Conservation (phyloP, 768 basidiomycete species). For the Rhizopogon vinicolor region DNA sequence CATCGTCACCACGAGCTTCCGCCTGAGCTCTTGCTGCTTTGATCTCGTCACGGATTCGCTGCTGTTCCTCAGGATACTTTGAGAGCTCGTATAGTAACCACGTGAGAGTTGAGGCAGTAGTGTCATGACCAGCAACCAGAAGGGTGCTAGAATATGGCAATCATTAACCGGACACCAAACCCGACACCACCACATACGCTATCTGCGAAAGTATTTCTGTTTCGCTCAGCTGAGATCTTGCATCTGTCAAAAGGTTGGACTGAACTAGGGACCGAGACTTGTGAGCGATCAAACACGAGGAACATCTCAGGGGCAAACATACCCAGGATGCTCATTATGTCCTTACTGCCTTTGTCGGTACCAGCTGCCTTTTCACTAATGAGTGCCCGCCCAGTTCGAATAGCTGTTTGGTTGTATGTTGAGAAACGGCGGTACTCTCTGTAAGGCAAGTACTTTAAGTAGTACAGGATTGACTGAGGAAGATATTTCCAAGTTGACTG, state of each 20-base stretch:
- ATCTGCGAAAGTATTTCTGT: conserved; percentile 29
- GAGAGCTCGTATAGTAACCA: conserved; percentile 13
- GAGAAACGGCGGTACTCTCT: conserved; percentile 24
- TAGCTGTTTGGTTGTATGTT: conserved; percentile 17
- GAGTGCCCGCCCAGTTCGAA: conserved; percentile 16
- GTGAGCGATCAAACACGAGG: neutral
- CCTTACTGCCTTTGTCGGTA: conserved; percentile 20
- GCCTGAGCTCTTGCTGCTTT: conserved; percentile 14
- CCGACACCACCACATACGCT: conserved; percentile 16
- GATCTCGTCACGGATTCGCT: conserved; percentile 12
- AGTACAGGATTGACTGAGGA: conserved; percentile 19
- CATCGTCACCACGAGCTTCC: conserved; percentile 16
- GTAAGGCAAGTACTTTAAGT: conserved; percentile 23
- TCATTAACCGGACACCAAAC: conserved; percentile 13
- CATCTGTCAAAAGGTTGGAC: conserved; percentile 25
- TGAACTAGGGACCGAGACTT: conserved; percentile 14
- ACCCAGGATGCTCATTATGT: conserved; percentile 31
- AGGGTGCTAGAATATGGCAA: conserved; percentile 19
- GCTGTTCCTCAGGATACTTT: conserved; percentile 13
- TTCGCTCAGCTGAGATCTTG: conserved; percentile 23
- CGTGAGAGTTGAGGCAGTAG: conserved; percentile 7
- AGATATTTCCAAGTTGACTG: conserved; percentile 23
- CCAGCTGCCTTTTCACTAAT: conserved; percentile 15
- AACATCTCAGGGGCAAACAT: neutral
- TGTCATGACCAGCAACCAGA: conserved; percentile 15